Conservation (phyloP, 306 rosid genomes). For the Fragaria nilgerrensis region DNA sequence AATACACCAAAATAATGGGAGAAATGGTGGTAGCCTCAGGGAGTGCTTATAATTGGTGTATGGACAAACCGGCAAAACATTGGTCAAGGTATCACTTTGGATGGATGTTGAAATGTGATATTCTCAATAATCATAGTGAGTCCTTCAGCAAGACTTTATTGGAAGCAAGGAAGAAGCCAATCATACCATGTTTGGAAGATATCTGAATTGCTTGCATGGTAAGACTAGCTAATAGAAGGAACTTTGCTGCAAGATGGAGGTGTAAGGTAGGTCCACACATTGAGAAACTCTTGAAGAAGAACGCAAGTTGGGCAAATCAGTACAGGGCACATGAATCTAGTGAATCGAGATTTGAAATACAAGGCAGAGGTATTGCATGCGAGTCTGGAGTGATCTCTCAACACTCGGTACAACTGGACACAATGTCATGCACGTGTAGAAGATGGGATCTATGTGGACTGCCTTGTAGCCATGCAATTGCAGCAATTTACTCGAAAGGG, state of each 20-base stretch:
- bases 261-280: not conserved
- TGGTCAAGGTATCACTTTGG: not conserved
- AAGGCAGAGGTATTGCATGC: not conserved
- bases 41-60: not conserved
- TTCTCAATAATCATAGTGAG: not conserved
- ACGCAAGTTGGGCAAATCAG: not conserved
- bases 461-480: not conserved
- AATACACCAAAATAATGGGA: not conserved
- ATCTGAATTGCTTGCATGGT: not conserved
- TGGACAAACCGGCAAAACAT: not conserved
- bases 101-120: not conserved
- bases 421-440: not conserved
- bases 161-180: not conserved
- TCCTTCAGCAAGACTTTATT: not conserved
- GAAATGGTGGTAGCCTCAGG: fast-evolving
- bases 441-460: not conserved
- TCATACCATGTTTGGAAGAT: not conserved
- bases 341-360: not conserved
- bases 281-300: not conserved
- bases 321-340: not conserved
- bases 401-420: not conserved
- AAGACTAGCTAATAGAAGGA: not conserved
- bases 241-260: not conserved
- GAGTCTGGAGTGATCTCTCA: not conserved
- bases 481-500: not conserved